Percentiles rank a stretch among this genome's conserved stretches.
Evolutionary conservation across 2,329 filamentous ascomycete species (phyloP).

Genomic region (Colletotrichum viniferum): DNA sequence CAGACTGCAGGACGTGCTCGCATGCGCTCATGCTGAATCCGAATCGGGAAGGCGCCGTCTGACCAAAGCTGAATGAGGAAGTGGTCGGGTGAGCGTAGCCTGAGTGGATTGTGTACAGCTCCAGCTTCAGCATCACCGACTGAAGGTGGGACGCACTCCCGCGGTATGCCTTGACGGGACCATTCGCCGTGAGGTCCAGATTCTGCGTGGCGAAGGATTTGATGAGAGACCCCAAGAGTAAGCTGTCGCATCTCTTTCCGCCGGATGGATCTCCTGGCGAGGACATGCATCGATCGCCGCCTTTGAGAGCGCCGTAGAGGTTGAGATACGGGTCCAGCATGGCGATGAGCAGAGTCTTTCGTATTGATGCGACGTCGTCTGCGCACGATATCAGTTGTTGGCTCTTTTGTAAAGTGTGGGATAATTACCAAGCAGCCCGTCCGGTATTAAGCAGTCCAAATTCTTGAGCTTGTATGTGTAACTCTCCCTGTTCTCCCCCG

Average conservation of each 20-base stretch:
- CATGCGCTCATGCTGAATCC: neutral
- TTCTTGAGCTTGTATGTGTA: neutral
- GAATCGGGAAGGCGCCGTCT: neutral
- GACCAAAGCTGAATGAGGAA: neutral
- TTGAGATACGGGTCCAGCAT: neutral
- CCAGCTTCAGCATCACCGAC: neutral
- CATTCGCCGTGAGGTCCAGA: neutral
- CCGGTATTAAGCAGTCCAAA: neutral
- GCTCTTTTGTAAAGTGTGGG: accelerated
- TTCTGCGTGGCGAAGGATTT: neutral
- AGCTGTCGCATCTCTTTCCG: slow-evolving; percentile 8
- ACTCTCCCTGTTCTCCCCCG: neutral
- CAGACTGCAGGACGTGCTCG: neutral
- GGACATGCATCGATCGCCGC: neutral
- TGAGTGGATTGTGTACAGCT: slow-evolving; percentile 8
- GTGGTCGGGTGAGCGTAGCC: neutral
- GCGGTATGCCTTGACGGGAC: neutral
- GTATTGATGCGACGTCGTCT: neutral
- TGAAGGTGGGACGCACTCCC: neutral
- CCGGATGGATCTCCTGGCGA: neutral
- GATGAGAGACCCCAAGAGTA: slow-evolving; percentile 12
- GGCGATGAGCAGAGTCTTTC: neutral
- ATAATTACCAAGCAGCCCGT: neutral
- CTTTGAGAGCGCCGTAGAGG: neutral
- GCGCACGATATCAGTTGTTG: neutral